These are phyloP conservation scores for Astrephomene gubernaculifera DNA, from an alignment of 139 green algal species.

Conservation along the genomic window DNA sequence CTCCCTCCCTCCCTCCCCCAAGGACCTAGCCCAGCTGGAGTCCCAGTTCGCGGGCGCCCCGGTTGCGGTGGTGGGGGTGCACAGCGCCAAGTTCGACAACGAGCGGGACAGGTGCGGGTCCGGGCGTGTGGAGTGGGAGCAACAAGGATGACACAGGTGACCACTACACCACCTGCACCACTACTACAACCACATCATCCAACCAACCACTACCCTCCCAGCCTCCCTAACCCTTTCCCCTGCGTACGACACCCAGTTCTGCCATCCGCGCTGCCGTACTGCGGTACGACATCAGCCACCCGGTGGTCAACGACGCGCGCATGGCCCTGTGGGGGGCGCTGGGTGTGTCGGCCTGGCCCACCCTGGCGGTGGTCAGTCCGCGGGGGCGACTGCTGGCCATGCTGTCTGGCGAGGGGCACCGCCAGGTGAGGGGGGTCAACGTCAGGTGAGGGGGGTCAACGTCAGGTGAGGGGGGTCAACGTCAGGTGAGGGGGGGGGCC, in stretches of 20 bases:
- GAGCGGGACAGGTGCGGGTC: constrained; percentile 74
- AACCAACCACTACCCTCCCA: neutral
- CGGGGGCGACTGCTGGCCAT: constrained; percentile 65
- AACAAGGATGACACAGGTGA: too few species aligned
- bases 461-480: neutral
- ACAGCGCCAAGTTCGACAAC: constrained; percentile 91
- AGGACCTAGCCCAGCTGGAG: constrained; percentile 80
- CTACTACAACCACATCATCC: neutral
- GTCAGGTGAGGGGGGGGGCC: neutral
- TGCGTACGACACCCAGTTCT: constrained; percentile 49
- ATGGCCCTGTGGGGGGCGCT: constrained; percentile 82
- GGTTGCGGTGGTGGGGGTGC: constrained; percentile 82
- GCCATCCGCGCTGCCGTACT: constrained; percentile 53
- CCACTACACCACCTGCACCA: neutral
- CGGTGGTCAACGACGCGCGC: constrained; percentile 79
- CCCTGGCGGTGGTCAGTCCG: constrained; percentile 70
- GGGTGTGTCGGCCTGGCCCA: constrained; percentile 80
- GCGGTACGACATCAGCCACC: constrained; percentile 82
- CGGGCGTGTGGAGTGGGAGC: neutral
- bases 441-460: neutral
- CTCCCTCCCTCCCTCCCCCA: too few species aligned
- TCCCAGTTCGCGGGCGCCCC: constrained; percentile 69
- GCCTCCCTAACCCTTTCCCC: too few species aligned
- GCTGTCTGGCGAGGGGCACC: constrained; percentile 76
- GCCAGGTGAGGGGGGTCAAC: constrained; percentile 39